A percentile compares a stretch with the other conserved stretches of the same genome.
phyloP scores from a whole-genome alignment of 2,329 filamentous ascomycete species.

The Dothideomycetidae sp. region DNA sequence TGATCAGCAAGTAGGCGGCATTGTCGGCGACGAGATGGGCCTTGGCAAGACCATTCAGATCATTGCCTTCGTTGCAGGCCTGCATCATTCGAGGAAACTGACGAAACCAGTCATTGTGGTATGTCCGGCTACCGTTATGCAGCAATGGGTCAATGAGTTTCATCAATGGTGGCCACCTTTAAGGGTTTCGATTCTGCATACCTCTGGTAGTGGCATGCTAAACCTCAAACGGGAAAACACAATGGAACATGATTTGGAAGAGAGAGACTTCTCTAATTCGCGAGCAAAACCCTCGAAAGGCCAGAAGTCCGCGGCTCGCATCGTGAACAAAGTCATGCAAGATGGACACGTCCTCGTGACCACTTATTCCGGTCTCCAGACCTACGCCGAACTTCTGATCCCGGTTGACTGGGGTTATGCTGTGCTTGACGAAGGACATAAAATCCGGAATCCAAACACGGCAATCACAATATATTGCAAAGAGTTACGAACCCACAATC shows the following conservation, averaged over 20 bases:
- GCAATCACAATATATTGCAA: conserved; percentile 93
- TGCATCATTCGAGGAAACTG: conserved; percentile 83
- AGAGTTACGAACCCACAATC: conserved; percentile 75
- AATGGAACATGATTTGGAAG: conserved; percentile 49
- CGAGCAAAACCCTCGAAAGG: conserved; percentile 34
- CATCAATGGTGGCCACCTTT: conserved; percentile 99
- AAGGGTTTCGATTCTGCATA: conserved; percentile 85
- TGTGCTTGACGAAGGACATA: conserved; percentile 91
- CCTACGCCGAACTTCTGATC: conserved; percentile 70
- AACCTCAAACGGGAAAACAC: conserved; percentile 51
- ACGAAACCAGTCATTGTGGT: conserved; percentile 79
- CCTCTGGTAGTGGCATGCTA: conserved; percentile 91
- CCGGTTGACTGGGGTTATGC: conserved; percentile 84
- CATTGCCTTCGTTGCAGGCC: conserved; percentile 70
- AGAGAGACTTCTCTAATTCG: conserved; percentile 26
- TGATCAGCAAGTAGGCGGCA: conserved; percentile 77
- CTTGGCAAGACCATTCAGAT: conserved; percentile 84
- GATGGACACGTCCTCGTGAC: conserved; percentile 90
- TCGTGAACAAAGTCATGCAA: conserved; percentile 66
- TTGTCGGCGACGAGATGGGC: conserved; percentile 96
- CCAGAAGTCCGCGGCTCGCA: conserved; percentile 57
- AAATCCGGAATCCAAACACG: conserved; percentile 92
- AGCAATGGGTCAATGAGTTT: conserved; percentile 97
- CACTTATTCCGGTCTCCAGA: conserved; percentile 90
- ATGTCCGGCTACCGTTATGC: conserved; percentile 84